These are phyloP conservation scores for Sphaerulina vaccinii DNA, from an alignment of 2,329 filamentous ascomycete genomes.

Conservation along the genomic window DNA sequence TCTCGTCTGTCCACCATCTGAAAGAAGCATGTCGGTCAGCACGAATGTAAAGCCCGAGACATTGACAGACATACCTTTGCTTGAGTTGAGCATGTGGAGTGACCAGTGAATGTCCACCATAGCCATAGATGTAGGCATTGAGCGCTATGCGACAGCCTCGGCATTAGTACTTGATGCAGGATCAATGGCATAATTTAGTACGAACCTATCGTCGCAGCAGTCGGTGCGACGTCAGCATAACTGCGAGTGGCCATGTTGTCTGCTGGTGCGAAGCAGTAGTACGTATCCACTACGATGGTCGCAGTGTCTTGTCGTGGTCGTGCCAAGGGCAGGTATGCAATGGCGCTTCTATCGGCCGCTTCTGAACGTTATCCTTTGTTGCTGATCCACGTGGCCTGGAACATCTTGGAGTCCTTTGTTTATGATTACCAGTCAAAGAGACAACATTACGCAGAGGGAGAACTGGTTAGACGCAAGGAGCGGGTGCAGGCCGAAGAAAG, in stretches of 20 bases:
- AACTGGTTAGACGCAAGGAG: not conserved
- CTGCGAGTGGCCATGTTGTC: slow-evolving; percentile 37
- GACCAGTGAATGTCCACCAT: slow-evolving; percentile 51
- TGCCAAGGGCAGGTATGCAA: slow-evolving; percentile 1
- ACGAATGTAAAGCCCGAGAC: not conserved
- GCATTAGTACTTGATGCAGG: not conserved
- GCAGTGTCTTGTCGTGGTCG: slow-evolving; percentile 1
- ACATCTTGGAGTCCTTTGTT: slow-evolving; percentile 5
- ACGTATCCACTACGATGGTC: not conserved
- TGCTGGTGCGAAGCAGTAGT: not conserved
- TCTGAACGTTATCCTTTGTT: slow-evolving; percentile 9
- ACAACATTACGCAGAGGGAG: not conserved
- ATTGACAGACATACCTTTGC: slow-evolving; percentile 29
- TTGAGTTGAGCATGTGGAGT: slow-evolving; percentile 51
- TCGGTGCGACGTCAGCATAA: slow-evolving; percentile 38
- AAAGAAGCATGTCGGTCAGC: not conserved
- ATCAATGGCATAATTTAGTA: slow-evolving; percentile 30
- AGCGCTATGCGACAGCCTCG: slow-evolving; percentile 35
- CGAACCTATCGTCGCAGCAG: slow-evolving; percentile 42
- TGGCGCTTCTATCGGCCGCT: not conserved
- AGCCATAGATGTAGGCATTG: slow-evolving; percentile 53
- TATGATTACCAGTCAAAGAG: not conserved
- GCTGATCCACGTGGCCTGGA: slow-evolving; percentile 15
- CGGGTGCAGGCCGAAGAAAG: slow-evolving; percentile 2
- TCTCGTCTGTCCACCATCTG: slow-evolving; percentile 71